Evolutionary conservation across 1,139 yeast species (phyloP).

Genomic region (Pichia norvegensis): DNA sequence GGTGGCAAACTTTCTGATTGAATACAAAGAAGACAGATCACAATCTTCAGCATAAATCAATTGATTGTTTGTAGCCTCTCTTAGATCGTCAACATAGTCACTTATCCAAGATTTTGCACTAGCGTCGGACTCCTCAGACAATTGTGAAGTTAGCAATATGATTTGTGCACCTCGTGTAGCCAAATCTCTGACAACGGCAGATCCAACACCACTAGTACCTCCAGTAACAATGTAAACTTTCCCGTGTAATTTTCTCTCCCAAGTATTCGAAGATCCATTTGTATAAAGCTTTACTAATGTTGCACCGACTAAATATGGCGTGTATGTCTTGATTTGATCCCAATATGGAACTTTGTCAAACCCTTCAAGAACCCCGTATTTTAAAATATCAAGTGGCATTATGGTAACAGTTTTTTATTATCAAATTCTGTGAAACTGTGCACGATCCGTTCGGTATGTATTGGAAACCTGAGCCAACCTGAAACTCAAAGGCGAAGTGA

Average conservation of each 20-base stretch:
- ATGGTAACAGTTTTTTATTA: background rate
- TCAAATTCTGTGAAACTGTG: background rate
- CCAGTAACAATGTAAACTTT: constrained; percentile 79
- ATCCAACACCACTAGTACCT: constrained; percentile 89
- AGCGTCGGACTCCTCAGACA: constrained; percentile 36
- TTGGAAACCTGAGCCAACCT: too few species aligned
- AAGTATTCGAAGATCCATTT: constrained; percentile 70
- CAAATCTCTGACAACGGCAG: constrained; percentile 61
- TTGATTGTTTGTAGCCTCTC: constrained; percentile 61
- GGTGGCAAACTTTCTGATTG: constrained; percentile 87
- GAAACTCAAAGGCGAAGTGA: too few species aligned
- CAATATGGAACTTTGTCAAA: constrained; percentile 69
- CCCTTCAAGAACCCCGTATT: constrained; percentile 62
- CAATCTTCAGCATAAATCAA: constrained; percentile 85
- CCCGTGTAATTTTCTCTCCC: constrained; percentile 92
- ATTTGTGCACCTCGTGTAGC: constrained; percentile 84
- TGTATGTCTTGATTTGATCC: constrained; percentile 44
- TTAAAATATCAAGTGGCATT: constrained; percentile 82
- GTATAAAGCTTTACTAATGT: constrained; percentile 60
- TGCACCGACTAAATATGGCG: constrained; percentile 42
- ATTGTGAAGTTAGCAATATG: constrained; percentile 54
- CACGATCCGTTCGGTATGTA: too few species aligned
- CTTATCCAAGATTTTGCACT: constrained; percentile 47
- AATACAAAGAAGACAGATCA: constrained; percentile 65
- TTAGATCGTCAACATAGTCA: constrained; percentile 70